These are phyloP conservation scores for Galerina marginata DNA, from an alignment of 768 basidiomycete species.

Conservation along the genomic window DNA sequence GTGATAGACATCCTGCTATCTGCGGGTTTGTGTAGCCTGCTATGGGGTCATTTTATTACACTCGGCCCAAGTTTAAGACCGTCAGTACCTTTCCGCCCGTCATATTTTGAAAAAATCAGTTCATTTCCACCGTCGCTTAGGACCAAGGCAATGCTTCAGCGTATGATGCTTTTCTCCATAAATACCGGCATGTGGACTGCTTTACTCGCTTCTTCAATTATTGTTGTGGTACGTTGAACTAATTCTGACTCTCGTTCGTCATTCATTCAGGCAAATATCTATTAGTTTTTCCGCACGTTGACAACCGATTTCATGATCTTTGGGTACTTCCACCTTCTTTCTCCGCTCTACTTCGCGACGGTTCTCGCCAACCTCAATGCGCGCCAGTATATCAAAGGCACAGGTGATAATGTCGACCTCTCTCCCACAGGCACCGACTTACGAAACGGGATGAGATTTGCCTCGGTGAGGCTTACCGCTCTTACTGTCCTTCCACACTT, in stretches of 20 bases:
- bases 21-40: slow-evolving; percentile 1
- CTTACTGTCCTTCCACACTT: too few species aligned
- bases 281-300: slow-evolving; percentile 10
- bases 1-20: slow-evolving; percentile 7
- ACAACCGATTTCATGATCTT: slow-evolving; percentile 13
- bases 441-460: neutral
- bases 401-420: neutral
- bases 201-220: slow-evolving; percentile 5
- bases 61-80: slow-evolving; percentile 2
- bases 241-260: neutral
- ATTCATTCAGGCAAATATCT: neutral
- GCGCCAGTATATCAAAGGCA: neutral
- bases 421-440: neutral
- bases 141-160: slow-evolving; percentile 7
- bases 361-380: slow-evolving; percentile 13
- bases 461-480: neutral
- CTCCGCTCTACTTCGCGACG: slow-evolving; percentile 11
- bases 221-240: slow-evolving; percentile 1
- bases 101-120: neutral
- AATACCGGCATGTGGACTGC: slow-evolving; percentile 15
- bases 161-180: slow-evolving; percentile 10
- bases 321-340: slow-evolving; percentile 12
- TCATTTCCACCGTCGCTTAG: neutral
- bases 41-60: slow-evolving; percentile 7
- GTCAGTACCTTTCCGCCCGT: neutral